Evolutionary conservation across 2,329 filamentous ascomycete species (phyloP).

Genomic region (Kalmusia sp.): DNA sequence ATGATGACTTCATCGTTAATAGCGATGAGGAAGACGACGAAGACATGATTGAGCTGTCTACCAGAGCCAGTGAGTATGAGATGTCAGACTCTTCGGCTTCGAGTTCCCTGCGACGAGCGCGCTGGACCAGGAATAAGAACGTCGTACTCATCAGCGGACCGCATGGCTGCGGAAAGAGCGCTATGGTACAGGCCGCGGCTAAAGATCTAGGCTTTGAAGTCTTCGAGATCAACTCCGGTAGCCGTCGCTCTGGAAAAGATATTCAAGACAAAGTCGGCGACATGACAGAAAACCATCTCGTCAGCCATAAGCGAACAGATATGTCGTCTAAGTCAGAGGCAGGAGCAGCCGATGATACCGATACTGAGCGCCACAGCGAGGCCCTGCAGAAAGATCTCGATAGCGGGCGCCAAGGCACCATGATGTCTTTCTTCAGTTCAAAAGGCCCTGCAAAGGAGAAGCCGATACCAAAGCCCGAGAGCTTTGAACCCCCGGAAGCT

Average conservation of each 20-base stretch:
- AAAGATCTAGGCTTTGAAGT: constrained; percentile 92
- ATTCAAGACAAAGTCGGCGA: constrained; percentile 91
- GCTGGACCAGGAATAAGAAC: constrained; percentile 62
- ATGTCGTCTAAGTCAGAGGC: constrained; percentile 32
- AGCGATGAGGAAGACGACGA: constrained; percentile 41
- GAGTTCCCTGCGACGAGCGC: constrained; percentile 45
- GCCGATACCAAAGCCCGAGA: constrained; percentile 23
- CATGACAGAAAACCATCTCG: constrained; percentile 95
- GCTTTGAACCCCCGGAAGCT: constrained; percentile 22
- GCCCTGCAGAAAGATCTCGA: constrained; percentile 65
- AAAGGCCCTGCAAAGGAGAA: constrained; percentile 31
- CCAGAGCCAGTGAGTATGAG: constrained; percentile 56
- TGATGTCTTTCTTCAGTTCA: constrained; percentile 80
- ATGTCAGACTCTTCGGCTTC: constrained; percentile 35
- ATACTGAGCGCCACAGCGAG: constrained; percentile 48
- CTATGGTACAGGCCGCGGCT: constrained; percentile 88
- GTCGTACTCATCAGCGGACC: constrained; percentile 89
- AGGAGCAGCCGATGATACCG: constrained; percentile 35
- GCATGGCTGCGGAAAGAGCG: constrained; percentile 90
- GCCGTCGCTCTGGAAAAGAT: constrained; percentile 84
- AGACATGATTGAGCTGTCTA: constrained; percentile 70
- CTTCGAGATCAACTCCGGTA: constrained; percentile 91
- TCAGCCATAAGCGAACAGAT: constrained; percentile 59
- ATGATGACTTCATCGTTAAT: constrained; percentile 45
- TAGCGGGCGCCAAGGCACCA: constrained; percentile 76